These are phyloP conservation scores for Phytopythium ostracodes DNA, from an alignment of 352 stramenopile genomes.

Conservation along the genomic window DNA sequence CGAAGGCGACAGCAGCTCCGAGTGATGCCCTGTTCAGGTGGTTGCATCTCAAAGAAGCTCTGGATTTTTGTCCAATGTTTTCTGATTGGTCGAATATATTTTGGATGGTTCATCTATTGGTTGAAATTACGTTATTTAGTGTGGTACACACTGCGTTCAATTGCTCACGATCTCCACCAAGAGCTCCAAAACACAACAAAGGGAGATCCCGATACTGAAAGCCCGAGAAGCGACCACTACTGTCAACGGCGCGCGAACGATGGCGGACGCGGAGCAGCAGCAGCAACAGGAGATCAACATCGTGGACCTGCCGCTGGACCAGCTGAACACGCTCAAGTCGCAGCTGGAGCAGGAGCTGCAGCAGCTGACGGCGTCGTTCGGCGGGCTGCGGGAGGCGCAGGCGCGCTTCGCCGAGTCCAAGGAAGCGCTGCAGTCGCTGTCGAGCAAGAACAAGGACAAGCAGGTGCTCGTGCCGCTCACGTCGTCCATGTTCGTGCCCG, in stretches of 20 bases:
- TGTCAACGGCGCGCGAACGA: constrained; percentile 8
- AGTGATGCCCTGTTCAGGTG: constrained; percentile 6
- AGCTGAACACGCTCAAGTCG: constrained; percentile 90
- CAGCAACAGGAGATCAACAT: constrained; percentile 63
- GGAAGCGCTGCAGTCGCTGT: constrained; percentile 59
- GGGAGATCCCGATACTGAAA: constrained; percentile 12
- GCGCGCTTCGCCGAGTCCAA: constrained; percentile 80
- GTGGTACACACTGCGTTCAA: constrained; percentile 5
- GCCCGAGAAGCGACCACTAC: neutral
- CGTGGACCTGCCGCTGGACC: constrained; percentile 89
- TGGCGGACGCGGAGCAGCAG: constrained; percentile 46
- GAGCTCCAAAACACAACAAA: neutral
- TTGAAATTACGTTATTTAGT: neutral
- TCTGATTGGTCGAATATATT: constrained; percentile 4
- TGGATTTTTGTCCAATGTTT: neutral
- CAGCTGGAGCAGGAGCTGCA: constrained; percentile 86
- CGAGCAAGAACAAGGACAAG: constrained; percentile 54
- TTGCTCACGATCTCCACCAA: constrained; percentile 2
- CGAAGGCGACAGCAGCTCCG: constrained; percentile 21
- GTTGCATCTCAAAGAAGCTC: neutral
- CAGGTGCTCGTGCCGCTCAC: constrained; percentile 93
- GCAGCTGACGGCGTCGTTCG: constrained; percentile 69
- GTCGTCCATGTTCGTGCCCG: constrained; percentile 93
- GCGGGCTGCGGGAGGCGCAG: constrained; percentile 66
- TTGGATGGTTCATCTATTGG: neutral